Evolutionary conservation across 2,329 filamentous ascomycete genomes (phyloP), one percentile per base, ranked within the genome.

Genomic region (Cladosporium phlei): DNA sequence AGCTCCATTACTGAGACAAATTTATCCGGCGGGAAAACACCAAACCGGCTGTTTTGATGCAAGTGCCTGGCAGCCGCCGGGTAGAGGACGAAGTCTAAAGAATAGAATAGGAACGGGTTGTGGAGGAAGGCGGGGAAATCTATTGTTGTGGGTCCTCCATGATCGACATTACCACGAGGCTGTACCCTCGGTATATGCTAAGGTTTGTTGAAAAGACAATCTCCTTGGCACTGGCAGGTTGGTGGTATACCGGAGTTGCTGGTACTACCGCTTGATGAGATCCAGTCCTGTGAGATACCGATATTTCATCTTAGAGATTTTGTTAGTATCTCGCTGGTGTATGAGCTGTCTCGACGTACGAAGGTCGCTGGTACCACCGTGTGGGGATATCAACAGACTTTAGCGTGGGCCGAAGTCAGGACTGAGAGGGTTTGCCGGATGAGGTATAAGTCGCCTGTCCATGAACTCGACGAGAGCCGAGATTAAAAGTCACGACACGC

Each of bases 21-120:
- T 45, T 45, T 45, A 45, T 45, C 42, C 42, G 42, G 24, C 42
- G 42, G 42, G 32, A 45, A 45, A 45, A 45, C 30, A 44, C 16
- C n/a, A 28, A 24, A 14, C 42, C 42, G 42, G 42, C 17, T 45
- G 32, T 37, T 33, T 7, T 44, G 16, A 19, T 19, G 20, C 5
- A 21, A 14, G 42, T 45, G 42, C 33, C 42, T 45, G 22, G 42
- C 42, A 45, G 30, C 19, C 37, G n/a, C 32, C 24, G 40, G 32
- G 42, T 37, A 35, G 42, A 45, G 29, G 24, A 24, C 30, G 29
- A 35, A 24, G 21, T 34, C 10, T 30, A 33, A 17, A 21, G 21
- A 8, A 9, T 34, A 32, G 38, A 32, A 19, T 11, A 22, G 24
- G 20, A 16, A 16, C 12, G 16, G 30, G 5, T 16, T 24, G 17